Base-by-base conservation (phyloP, 768 basidiomycete genomes). In the Vishniacozyma victoriae region DNA sequence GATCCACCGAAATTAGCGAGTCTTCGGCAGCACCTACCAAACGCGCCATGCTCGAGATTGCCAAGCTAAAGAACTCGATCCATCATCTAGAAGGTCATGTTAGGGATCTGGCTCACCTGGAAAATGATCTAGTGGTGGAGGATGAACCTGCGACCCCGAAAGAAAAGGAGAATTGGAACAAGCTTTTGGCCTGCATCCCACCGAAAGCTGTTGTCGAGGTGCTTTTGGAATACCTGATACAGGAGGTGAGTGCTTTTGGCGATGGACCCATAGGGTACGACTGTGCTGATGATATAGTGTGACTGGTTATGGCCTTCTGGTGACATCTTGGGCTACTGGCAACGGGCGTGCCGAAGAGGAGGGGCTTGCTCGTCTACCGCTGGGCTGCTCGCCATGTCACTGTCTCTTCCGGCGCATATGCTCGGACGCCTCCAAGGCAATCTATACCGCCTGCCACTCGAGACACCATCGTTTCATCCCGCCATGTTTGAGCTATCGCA, bases 251-350 rank as follows among this genome's bases (percentile, higher is more conserved):
- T 40, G 3, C 19, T 36, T 22, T 29, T 24, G 5, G 19, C n/a
- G 29, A 33, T 33, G 29, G 29, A 33, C 29, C n/a, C 29, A 9
- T 33, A 9, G 9, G 29, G n/a, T n/a, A n/a, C n/a, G 9, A 33
- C 29, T 33, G 29, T 33, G 29, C 29, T 33, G 29, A 9, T 33
- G 29, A 33, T 16, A 19, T 23, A 57, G 55, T 57, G 55, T 33
- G 55, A 57, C 27, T 52, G 55, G 55, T 31, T 57, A n/a, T 52
- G 48, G 29, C 48, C 13, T n/a, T 36, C n/a, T 19, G n/a, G 24
- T 1, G 35, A 57, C 22, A 27, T 53, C 18, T 19, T 46, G 9
- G 1, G 9, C 9, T 33, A 20, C 5, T 57, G 53, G 45, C 46
- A 42, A 29, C 25, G 15, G 5, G 31, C 48, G 14, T 35, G 41